A percentile compares a stretch with the other conserved stretches of the same genome.
phyloP scores from a whole-genome alignment of 108 stramenopile species.

The Nannochloropsis salina region DNA sequence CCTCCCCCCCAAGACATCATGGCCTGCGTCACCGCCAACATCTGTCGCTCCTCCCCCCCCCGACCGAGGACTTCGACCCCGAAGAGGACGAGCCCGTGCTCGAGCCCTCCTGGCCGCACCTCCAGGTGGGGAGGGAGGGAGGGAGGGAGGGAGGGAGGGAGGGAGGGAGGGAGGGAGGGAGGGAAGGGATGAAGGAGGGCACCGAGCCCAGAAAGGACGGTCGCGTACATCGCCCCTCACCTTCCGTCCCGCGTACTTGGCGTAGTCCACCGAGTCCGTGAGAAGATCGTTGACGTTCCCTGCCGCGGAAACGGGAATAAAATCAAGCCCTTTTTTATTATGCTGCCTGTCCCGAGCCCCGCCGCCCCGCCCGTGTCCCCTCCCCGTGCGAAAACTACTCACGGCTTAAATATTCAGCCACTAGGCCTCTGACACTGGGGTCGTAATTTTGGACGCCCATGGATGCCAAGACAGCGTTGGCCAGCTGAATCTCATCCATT shows the following conservation, averaged over 20 bases:
- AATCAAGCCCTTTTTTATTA: no score
- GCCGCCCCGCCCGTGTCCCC: background rate
- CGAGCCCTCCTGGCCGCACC: conserved; percentile 95
- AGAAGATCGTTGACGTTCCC: conserved; percentile 12
- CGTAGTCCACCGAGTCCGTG: background rate
- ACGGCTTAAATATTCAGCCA: conserved; percentile 16
- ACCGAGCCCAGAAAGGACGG: no score
- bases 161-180: conserved; percentile 14
- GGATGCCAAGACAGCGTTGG: background rate
- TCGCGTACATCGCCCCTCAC: background rate
- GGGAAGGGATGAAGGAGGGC: background rate
- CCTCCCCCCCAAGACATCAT: conserved; percentile 47
- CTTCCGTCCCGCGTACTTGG: conserved; percentile 11
- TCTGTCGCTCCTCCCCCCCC: conserved; percentile 93
- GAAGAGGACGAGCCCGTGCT: conserved; percentile 98
- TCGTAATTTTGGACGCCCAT: background rate
- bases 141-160: conserved; percentile 2
- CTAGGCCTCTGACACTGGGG: background rate
- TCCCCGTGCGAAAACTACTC: background rate
- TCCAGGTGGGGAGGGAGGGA: conserved; percentile 36
- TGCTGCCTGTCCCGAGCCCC: background rate
- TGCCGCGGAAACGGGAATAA: background rate
- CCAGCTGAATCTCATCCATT: background rate
- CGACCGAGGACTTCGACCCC: conserved; percentile 95
- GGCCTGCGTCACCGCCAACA: conserved; percentile 81